phyloP scores from a whole-genome alignment of 2,329 filamentous ascomycete genomes.

The Epichloe elymi region DNA sequence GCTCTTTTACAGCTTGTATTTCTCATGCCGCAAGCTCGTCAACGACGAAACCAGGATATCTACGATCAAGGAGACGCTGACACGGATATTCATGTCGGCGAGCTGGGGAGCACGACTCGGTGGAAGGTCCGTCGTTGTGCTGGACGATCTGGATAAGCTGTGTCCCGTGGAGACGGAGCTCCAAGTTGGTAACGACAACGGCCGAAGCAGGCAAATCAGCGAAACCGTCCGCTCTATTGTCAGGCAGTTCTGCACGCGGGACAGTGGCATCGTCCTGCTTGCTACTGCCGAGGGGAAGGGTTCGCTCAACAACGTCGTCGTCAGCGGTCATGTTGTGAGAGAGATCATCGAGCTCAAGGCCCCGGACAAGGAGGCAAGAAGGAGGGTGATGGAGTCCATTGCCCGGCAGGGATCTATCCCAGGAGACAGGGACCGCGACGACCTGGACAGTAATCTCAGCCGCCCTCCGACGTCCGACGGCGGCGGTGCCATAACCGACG shows the following conservation, averaged over 20 bases:
- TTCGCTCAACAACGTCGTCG: constrained; percentile 74
- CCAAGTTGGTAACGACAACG: constrained; percentile 86
- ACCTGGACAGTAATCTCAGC: constrained; percentile 31
- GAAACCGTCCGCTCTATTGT: constrained; percentile 77
- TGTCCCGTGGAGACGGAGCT: constrained; percentile 91
- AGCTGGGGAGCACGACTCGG: constrained; percentile 84
- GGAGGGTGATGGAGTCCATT: constrained; percentile 72
- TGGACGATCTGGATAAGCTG: constrained; percentile 87
- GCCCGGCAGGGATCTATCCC: constrained; percentile 41
- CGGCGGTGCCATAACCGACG: constrained; percentile 24
- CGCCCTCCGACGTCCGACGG: constrained; percentile 45
- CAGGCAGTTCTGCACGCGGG: constrained; percentile 67
- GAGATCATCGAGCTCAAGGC: constrained; percentile 85
- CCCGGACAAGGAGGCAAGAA: constrained; percentile 79
- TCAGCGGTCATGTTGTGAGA: constrained; percentile 82
- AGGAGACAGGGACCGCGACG: constrained; percentile 21
- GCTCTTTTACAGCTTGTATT: constrained; percentile 74
- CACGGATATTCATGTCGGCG: constrained; percentile 73
- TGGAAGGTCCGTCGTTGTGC: constrained; percentile 68
- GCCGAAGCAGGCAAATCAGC: constrained; percentile 80
- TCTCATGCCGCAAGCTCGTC: constrained; percentile 73
- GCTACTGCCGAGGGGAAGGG: constrained; percentile 92
- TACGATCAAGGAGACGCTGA: constrained; percentile 80
- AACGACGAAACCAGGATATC: constrained; percentile 84
- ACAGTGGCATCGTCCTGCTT: constrained; percentile 72